Evolutionary conservation across 2,329 filamentous ascomycete genomes (phyloP).

Genomic region (Leptographium procerum): DNA sequence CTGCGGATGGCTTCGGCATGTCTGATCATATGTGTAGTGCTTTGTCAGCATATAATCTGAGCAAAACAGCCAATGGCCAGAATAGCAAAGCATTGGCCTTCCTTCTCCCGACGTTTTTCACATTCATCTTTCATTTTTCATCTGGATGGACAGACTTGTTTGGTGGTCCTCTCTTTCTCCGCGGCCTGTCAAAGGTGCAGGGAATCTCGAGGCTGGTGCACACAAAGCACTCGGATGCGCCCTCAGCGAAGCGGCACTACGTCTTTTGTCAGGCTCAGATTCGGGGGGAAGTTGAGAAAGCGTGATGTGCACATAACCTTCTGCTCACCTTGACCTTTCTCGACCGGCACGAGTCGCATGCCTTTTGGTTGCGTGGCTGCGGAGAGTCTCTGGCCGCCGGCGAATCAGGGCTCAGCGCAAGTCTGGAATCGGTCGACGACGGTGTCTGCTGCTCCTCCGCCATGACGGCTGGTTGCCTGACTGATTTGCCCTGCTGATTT

Average conservation of each 20-base stretch:
- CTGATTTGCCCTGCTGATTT: too few relatives aligned
- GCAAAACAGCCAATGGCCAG: too few relatives aligned
- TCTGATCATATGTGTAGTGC: not conserved
- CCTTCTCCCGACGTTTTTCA: too few relatives aligned
- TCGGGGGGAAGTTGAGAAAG: too few relatives aligned
- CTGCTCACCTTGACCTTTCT: constrained; percentile 15
- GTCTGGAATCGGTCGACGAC: not conserved
- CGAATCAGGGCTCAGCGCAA: not conserved
- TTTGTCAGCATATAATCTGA: too few relatives aligned
- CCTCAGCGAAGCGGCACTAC: constrained; percentile 13
- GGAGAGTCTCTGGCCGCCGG: not conserved
- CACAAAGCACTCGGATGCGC: constrained; percentile 11
- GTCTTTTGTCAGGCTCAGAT: not conserved
- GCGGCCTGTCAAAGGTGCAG: constrained; percentile 18
- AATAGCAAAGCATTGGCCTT: too few relatives aligned
- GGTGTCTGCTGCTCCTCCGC: not conserved
- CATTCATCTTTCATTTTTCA: too few relatives aligned
- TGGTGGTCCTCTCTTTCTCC: constrained; percentile 17
- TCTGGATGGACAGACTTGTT: too few relatives aligned
- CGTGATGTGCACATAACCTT: too few relatives aligned
- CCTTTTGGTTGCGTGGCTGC: constrained; percentile 15
- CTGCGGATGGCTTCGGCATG: not conserved
- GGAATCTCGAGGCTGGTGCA: constrained; percentile 16
- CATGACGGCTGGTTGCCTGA: not conserved
- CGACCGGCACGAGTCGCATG: constrained; percentile 19